phyloP scores from a whole-genome alignment of 2,329 filamentous ascomycete genomes.

The Magnaporthiopsis incrustans region DNA sequence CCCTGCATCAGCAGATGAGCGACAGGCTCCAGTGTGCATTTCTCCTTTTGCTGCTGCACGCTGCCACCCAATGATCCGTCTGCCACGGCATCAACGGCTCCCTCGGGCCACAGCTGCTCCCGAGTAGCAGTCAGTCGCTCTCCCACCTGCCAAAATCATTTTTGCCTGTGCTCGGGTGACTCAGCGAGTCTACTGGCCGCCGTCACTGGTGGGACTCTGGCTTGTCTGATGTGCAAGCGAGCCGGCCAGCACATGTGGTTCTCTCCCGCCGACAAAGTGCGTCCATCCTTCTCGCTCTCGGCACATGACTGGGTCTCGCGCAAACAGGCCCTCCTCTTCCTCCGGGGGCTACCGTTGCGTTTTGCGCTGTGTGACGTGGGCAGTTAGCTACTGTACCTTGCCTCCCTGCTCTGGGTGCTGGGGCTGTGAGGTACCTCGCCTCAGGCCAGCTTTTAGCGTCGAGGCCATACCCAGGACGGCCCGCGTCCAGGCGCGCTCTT shows the following conservation, averaged over 20 bases:
- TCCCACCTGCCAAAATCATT: not conserved
- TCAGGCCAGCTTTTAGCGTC: no score
- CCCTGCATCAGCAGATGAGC: slow-evolving; percentile 8
- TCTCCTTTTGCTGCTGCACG: slow-evolving; percentile 2
- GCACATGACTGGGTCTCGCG: not conserved
- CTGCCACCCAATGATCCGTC: not conserved
- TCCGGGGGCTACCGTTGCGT: not conserved
- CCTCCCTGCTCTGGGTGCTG: not conserved
- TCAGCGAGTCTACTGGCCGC: not conserved
- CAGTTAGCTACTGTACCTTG: not conserved
- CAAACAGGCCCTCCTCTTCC: not conserved
- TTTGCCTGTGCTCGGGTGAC: not conserved
- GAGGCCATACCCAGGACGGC: not conserved
- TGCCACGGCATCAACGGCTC: slow-evolving; percentile 6
- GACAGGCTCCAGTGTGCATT: slow-evolving; percentile 7
- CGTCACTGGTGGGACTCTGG: slow-evolving; percentile 2
- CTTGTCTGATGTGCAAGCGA: not conserved
- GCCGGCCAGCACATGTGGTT: not conserved
- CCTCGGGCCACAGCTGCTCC: not conserved
- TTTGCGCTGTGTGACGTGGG: not conserved
- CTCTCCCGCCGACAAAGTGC: not conserved
- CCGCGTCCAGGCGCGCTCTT: not conserved
- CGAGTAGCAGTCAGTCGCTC: not conserved
- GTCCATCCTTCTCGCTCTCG: not conserved
- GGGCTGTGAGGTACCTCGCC: not conserved